Conservation (phyloP, 169 alveolate genomes). For the Eimeria falciformis region DNA sequence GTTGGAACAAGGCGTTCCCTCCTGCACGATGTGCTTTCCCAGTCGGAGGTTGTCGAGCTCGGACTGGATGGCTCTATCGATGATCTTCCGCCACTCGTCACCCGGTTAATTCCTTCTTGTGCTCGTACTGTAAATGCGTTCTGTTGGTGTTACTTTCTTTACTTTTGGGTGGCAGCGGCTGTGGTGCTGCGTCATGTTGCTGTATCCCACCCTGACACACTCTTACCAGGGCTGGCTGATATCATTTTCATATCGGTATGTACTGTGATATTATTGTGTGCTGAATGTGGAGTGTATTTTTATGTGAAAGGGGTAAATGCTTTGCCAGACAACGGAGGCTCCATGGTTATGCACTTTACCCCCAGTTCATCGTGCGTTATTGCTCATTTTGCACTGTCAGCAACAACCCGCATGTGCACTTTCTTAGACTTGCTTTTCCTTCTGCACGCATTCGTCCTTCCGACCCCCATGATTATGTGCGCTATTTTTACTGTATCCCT, state of each 20-base stretch:
- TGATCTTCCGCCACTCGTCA: slow-evolving; percentile 46
- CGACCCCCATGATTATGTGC: slow-evolving; percentile 13
- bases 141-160: slow-evolving; percentile 19
- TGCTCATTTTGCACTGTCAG: slow-evolving; percentile 43
- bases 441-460: slow-evolving; percentile 27
- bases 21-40: slow-evolving; percentile 60
- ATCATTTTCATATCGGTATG: not conserved
- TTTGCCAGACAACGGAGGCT: slow-evolving; percentile 6
- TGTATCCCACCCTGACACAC: not conserved
- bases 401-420: not conserved
- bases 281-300: slow-evolving; percentile 40
- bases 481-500: slow-evolving; percentile 20
- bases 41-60: slow-evolving; percentile 54
- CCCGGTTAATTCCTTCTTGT: slow-evolving; percentile 3
- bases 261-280: not conserved
- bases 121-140: slow-evolving; percentile 30
- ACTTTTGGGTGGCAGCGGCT: slow-evolving; percentile 41
- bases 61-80: slow-evolving; percentile 57
- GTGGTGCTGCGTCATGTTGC: not conserved
- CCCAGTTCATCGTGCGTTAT: slow-evolving; percentile 14
- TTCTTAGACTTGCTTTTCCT: slow-evolving; percentile 39
- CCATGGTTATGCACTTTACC: not conserved
- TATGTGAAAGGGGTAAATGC: slow-evolving; percentile 9
- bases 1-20: slow-evolving; percentile 53
- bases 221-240: slow-evolving; percentile 23